Evolutionary conservation across 176 grass and related monocot species (phyloP).

Genomic region (Eragrostis curvula): DNA sequence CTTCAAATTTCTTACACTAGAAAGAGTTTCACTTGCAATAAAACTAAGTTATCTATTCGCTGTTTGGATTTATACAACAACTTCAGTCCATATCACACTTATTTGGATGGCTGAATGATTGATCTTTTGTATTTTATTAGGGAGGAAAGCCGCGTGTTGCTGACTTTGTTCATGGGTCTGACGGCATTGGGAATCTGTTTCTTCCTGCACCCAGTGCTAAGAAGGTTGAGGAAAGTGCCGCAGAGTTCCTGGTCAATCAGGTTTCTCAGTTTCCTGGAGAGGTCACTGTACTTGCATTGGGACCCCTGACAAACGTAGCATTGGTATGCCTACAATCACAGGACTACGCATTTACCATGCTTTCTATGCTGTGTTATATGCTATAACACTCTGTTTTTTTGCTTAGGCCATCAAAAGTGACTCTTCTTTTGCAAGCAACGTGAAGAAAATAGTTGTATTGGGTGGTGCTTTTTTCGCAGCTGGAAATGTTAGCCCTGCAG

Average conservation of each 20-base stretch:
- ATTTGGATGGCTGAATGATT: constrained; percentile 17
- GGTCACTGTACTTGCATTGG: constrained; percentile 79
- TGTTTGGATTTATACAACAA: neutral
- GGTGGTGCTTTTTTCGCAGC: constrained; percentile 79
- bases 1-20: constrained; percentile 37
- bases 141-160: constrained; percentile 67
- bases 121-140: constrained; percentile 52
- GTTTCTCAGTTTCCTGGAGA: constrained; percentile 82
- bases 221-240: constrained; percentile 71
- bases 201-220: constrained; percentile 68
- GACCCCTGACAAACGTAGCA: constrained; percentile 85
- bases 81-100: constrained; percentile 4
- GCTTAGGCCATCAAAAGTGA: constrained; percentile 85
- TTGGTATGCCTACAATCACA: constrained; percentile 55
- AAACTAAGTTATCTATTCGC: neutral
- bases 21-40: too few species aligned
- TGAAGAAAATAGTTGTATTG: constrained; percentile 88
- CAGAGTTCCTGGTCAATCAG: constrained; percentile 82
- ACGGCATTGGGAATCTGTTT: constrained; percentile 84
- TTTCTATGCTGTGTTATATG: neutral
- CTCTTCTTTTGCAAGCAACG: constrained; percentile 77
- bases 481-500: constrained; percentile 93
- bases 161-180: constrained; percentile 88
- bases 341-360: constrained; percentile 6
- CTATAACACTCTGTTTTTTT: constrained; percentile 26